Base-by-base conservation (phyloP, 192 early-diverging fungal species). In the Geranomyces variabilis region DNA sequence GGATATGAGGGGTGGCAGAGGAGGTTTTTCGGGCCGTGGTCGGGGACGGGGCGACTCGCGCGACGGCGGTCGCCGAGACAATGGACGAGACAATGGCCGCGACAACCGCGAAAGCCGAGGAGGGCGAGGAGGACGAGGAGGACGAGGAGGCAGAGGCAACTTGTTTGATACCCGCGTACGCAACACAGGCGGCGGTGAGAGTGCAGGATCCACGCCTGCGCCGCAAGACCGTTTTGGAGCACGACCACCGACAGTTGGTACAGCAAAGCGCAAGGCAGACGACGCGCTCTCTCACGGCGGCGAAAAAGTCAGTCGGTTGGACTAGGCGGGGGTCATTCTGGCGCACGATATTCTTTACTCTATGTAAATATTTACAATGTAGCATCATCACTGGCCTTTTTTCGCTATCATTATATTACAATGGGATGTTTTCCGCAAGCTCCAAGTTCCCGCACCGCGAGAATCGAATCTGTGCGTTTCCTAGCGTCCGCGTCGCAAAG, bases 401-500 rank as follows among this genome's bases (percentile, higher is more conserved):
- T 7, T 41, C 5, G 36, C 36, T 41, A 3, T 41, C 10, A 3
- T 10, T 41, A 41, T 10, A 41, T 41, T 30, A 81, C 22, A 81
- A 28, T 14, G 80, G 80, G 33, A 81, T 81, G 6, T 79, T 74
- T 15, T 74, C 72, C n/a, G 81, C 21, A 15, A 84, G 60, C 17
- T 66, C 62, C 10, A 56, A 33, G 58, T 81, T 80, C n/a, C 58
- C 66, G 44, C 55, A 80, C 49, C 86, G 69, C 0, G 77, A 77
- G 41, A 88, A 81, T 17, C 85, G 80, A 9, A 90, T 68, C 66
- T 88, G 87, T 0, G 84, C 48, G 28, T 83, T 81, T 1, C 90
- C 91, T 29, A 93, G 80, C 0, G 86, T 86, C n/a, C 88, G 77
- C 6, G 85, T 86, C 28, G 81, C 83, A 76, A 91, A 93, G 0